phyloP scores from a whole-genome alignment of 108 stramenopile genomes.

The Skeletonema potamos region DNA sequence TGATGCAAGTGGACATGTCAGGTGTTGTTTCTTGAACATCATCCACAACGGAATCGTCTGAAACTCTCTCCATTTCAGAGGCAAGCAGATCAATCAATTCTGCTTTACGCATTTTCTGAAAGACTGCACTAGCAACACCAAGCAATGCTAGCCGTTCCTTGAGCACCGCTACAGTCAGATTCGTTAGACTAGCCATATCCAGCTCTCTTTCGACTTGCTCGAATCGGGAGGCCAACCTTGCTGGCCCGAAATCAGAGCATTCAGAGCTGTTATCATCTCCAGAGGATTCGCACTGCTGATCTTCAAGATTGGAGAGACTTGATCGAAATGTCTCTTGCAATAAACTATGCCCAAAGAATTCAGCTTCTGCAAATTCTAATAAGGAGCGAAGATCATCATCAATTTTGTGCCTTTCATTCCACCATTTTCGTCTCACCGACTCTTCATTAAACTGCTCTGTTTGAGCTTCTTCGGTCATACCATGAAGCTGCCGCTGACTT shows the following conservation, averaged over 20 bases:
- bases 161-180: constrained; percentile 65
- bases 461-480: constrained; percentile 47
- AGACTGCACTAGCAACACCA: constrained; percentile 20
- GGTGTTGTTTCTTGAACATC: neutral
- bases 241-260: constrained; percentile 34
- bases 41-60: neutral
- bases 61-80: constrained; percentile 24
- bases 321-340: constrained; percentile 20
- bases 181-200: constrained; percentile 26
- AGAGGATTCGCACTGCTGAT: neutral
- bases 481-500: constrained; percentile 68
- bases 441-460: constrained; percentile 45
- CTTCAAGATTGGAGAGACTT: neutral
- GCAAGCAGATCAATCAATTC: constrained; percentile 60
- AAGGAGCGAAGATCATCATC: constrained; percentile 58
- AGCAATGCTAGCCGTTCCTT: constrained; percentile 46
- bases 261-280: constrained; percentile 32
- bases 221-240: constrained; percentile 68
- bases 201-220: constrained; percentile 46
- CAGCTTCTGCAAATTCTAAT: constrained; percentile 47
- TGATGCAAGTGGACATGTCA: neutral
- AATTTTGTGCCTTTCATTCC: constrained; percentile 62
- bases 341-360: constrained; percentile 39
- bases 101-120: constrained; percentile 52
- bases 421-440: constrained; percentile 66